Base-by-base conservation (phyloP, 768 basidiomycete genomes). In the Omphalotus guepiniiformis region DNA sequence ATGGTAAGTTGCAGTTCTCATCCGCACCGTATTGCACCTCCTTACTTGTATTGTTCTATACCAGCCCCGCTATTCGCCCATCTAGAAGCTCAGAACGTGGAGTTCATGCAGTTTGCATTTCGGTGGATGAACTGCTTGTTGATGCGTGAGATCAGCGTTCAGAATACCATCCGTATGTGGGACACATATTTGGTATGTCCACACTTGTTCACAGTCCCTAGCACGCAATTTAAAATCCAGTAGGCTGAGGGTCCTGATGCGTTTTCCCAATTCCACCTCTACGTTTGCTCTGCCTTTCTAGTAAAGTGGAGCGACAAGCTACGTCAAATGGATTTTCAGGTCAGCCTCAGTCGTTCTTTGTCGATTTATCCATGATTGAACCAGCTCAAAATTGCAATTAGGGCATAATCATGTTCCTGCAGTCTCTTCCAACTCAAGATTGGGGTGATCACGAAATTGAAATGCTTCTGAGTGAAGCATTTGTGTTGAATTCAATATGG, bases 91-190 rank as follows among this genome's bases (percentile, higher is more conserved):
- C 87, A 99, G 66, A 90, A 88, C 58, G 93, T 99, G 55, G 94
- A 98, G 70, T 99, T 96, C 61, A 96, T 99, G 85, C 96, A 99
- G 63, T 99, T 99, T 58, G 95, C 96, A 30, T 99, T 99, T 69
- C 79, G 96, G 42, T 99, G 96, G 96, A 97, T 99, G 93, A 98
- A 99, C 60, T 97, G 96, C 62, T 68, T 99, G 42, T 75, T 98
- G 50, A 97, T 99, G 95, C 79, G 96, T 48, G 96, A 98, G 71
- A 89, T 99, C 55, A 95, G 88, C 56, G 93, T 99, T 40, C 82
- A 85, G 58, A 95, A 97, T 63, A 98, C 95, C 15, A 90, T 97
- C 41, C 79, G 96, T 47, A 98, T 98, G 95, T 99, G 96, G 96
- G 96, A 99, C 63, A 98, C 96, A 11, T 99, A 99, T 66, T 69